Evolutionary conservation across 768 basidiomycete species (phyloP).

Genomic region (Kwoniella dejecticola): DNA sequence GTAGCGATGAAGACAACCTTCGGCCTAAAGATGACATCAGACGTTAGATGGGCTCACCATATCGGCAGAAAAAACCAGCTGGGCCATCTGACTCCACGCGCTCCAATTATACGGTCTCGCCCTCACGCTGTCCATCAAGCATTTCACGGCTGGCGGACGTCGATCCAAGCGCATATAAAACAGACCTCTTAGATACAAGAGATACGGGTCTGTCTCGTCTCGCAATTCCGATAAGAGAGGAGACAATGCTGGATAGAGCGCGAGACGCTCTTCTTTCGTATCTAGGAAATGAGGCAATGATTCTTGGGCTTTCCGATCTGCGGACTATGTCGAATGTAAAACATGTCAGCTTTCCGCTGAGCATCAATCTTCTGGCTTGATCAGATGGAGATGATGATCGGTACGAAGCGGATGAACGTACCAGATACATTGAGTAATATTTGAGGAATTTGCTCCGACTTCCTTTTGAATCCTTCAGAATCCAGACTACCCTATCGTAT

Average conservation of each 20-base stretch:
- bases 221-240: constrained; percentile 46
- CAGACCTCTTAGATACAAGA: constrained; percentile 64
- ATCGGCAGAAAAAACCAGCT: constrained; percentile 77
- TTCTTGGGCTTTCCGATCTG: constrained; percentile 77
- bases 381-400: neutral
- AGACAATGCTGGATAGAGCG: constrained; percentile 48
- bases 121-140: constrained; percentile 71
- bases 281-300: constrained; percentile 67
- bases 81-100: constrained; percentile 74
- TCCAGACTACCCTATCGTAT: constrained; percentile 69
- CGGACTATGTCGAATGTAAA: constrained; percentile 62
- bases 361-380: neutral
- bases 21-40: constrained; percentile 13
- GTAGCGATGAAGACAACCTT: constrained; percentile 10
- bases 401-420: constrained; percentile 59
- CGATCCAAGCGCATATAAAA: constrained; percentile 76
- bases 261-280: constrained; percentile 51
- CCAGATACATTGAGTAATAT: constrained; percentile 81
- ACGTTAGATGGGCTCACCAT: constrained; percentile 63
- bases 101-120: constrained; percentile 93
- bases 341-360: neutral
- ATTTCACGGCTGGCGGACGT: constrained; percentile 83
- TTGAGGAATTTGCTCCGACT: constrained; percentile 74
- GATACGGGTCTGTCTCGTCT: constrained; percentile 50
- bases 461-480: constrained; percentile 68